Base-by-base conservation (phyloP, 2,329 filamentous ascomycete genomes). In the Lecanicillium sp. region DNA sequence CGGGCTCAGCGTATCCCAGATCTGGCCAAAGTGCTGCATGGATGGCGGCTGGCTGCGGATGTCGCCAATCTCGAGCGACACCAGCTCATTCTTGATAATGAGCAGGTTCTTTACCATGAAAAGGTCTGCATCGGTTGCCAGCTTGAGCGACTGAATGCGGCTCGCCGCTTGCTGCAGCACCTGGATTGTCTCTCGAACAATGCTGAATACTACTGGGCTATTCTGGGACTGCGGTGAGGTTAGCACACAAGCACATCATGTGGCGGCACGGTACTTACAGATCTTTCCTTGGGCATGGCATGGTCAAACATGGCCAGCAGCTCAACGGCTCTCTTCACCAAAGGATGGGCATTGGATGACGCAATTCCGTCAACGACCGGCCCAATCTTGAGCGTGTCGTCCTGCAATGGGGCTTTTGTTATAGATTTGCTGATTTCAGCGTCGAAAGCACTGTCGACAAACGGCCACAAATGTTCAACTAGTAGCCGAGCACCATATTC, bases 21-120 rank as follows among this genome's bases (percentile, higher is more conserved):
- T 80, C 44, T 75, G 75, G 13, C 69, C 63, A 50, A 82, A 81
- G 50, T 82, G 77, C 49, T 80, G 74, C 65, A 77, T 71, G 5
- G 60, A 57, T 18, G 49, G 43, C 11, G 55, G 44, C 32, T 73
- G 67, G 40, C 71, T 72, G 43, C 76, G 66, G 13, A 79, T 71
- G 47, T 81, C 77, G 37, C 77, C 89, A 48, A 98, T 96, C 63
- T 98, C 92, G 45, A 98, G 88, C 9, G 89, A 89, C 18, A 98
- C 81, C 37, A 98, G 84, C 57, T 96, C 87, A 56, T 96, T 94
- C 61, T 97, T 97, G 37, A 98, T 76, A 36, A 96, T 82, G 36
- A 98, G 81, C 2, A 98, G 74, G 57, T 98, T 95, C 51, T 90
- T 92, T 51, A 98, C 82, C 54, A 96, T 81, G 62, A 98, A 98